Base-by-base conservation (phyloP, 2,329 filamentous ascomycete genomes). In the Colletotrichum sansevieriae region DNA sequence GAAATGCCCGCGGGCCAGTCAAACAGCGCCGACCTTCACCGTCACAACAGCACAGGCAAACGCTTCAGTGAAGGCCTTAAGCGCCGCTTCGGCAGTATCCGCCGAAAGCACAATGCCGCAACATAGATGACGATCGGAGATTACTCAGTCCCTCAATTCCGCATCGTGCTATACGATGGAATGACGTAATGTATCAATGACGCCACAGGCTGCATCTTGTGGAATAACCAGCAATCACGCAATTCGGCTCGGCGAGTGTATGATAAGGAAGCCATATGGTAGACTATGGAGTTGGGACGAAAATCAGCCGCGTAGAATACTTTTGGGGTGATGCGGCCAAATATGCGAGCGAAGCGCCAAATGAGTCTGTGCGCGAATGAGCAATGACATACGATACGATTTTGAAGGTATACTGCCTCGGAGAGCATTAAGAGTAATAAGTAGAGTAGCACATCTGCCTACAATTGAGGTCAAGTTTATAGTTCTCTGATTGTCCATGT, bases 11-110 rank as follows among this genome's bases (percentile, higher is more conserved):
- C 72, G 12, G 70, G 63, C 43, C 71, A 73, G 37, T 70, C 74
- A 8, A 73, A 73, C 54, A 71, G 71, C 29, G 70, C 71, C 29
- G 76, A 76, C 3, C 62, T 82, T 9, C 74, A 74, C 15, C 78
- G 83, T 39, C 80, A 79, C 58, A 78, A 80, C 72, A 83, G 80
- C 0, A 82, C 82, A 0, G 81, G 84, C 35, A 82, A 82, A 66
- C 77, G 78, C 35, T 60, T 88, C 8, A 78, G 83, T 12, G 83
- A 87, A 33, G 86, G 85, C 2, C 72, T 90, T 47, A 88, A 84
- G 79, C 79, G 82, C 47, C 82, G 86, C 15, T 82, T 89, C 60
- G 86, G 85, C 29, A 87, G 84, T 72, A 74, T 89, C 60, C 81
- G 84, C 52, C 79, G 80, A 61, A 85, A 81, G 77, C 83, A 80